Evolutionary conservation across 2,329 filamentous ascomycete genomes (phyloP), one percentile per base, ranked within the genome.

Genomic region (Talaromyces atroroseus): DNA sequence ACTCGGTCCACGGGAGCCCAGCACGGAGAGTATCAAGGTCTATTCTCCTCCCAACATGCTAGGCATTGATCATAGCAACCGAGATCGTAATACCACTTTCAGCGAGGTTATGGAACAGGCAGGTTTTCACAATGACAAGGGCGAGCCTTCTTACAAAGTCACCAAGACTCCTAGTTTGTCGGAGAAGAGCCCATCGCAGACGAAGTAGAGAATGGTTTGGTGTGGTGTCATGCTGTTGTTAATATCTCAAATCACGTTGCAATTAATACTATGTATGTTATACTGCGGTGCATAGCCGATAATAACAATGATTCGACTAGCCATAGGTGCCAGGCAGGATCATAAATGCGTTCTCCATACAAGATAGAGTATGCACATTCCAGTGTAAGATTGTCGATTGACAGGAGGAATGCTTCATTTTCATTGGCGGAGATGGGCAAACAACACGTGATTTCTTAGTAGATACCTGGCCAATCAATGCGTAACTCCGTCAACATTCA

Each of bases 1-100:
- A 38, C 40, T 34, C 16, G 49, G 58, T 55, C 58, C 60, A 11
- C 68, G 65, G 18, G 62, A 67, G 57, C 68, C 63, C 29, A 76
- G 71, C 38, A 75, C 68, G 12, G 76, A 78, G 60, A 78, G 71
- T 59, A 78, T 78, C 59, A 73, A 69, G 52, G 70, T 79, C 4
- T 78, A 76, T 59, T 75, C 74, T 16, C 76, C 76, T 1, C 71
- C 69, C 4, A 68, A 68, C 8, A 64, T 65, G 40, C 65, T 71
- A 54, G 49, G 26, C 4, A 53, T 50, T 16, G 49, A 4, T 12
- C 5, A 5, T 12, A 16, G 14, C 16, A 12, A 10, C 32, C 1
- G 11, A 16, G 32, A 36, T 16, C 32, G 32, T 3, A 36, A 34
- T 36, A 46, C 38, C 18, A 18, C 46, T 20, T 73, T 75, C 40